These are phyloP conservation scores for Phytophthora ohioensis DNA, from an alignment of 352 stramenopile genomes.

Conservation along the genomic window DNA sequence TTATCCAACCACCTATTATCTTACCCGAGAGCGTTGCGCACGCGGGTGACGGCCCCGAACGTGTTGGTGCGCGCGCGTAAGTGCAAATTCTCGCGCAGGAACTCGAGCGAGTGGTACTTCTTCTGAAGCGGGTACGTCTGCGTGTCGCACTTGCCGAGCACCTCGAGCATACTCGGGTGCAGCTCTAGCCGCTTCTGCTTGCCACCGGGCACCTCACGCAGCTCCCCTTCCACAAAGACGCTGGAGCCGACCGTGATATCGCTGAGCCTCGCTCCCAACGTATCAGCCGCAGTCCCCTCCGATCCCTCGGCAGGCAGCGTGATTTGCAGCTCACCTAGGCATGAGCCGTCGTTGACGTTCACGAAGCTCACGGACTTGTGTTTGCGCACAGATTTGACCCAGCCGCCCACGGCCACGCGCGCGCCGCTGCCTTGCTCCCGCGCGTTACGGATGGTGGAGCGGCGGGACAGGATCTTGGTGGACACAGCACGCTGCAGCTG, in stretches of 20 bases:
- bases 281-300: slow-evolving; percentile 27
- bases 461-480: slow-evolving; percentile 34
- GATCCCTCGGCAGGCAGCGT: slow-evolving; percentile 75
- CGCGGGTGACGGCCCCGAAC: slow-evolving; percentile 94
- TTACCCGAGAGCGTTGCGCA: slow-evolving; percentile 93
- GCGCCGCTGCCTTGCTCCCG: slow-evolving; percentile 46
- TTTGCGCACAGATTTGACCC: slow-evolving; percentile 96
- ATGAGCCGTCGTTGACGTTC: slow-evolving; percentile 96
- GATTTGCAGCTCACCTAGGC: slow-evolving; percentile 93
- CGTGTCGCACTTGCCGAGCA: slow-evolving; percentile 94
- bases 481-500: slow-evolving; percentile 25
- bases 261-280: slow-evolving; percentile 67
- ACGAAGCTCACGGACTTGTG: slow-evolving; percentile 98
- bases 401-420: slow-evolving; percentile 79
- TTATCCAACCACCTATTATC: neutral
- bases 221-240: slow-evolving; percentile 90
- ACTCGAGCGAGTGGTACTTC: slow-evolving; percentile 98
- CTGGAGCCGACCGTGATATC: slow-evolving; percentile 94
- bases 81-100: slow-evolving; percentile 97
- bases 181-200: slow-evolving; percentile 95
- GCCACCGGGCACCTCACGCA: slow-evolving; percentile 89
- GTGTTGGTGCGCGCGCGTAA: slow-evolving; percentile 97
- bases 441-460: slow-evolving; percentile 58
- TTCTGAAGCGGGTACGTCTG: slow-evolving; percentile 98
- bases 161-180: slow-evolving; percentile 76